Evolutionary conservation across 2,329 filamentous ascomycete genomes (phyloP), one percentile per base, ranked within the genome.

Genomic region (Fusarium nurragi): DNA sequence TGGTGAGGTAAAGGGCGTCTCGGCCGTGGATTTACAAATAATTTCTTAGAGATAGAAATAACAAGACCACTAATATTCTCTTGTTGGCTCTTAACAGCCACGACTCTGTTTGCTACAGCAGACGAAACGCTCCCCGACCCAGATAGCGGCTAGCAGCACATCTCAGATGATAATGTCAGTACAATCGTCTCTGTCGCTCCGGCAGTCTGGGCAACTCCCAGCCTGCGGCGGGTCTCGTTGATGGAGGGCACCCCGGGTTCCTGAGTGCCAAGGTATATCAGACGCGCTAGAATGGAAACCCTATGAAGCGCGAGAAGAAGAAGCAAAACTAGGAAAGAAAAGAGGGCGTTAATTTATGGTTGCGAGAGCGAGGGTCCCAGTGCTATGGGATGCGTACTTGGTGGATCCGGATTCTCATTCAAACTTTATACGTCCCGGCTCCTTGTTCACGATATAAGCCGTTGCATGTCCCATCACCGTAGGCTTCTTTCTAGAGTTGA

Each of bases 361-460:
- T 30, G 13, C 26, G 26, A 30, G 26, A 30, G 13, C 12, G 13
- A 30, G 26, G 13, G 26, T 30, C 26, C 6, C n/a, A n/a, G n/a
- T n/a, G n/a, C n/a, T n/a, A n/a, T n/a, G n/a, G n/a, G n/a, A n/a
- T n/a, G n/a, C n/a, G n/a, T n/a, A n/a, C n/a, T n/a, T n/a, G 54
- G 63, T 60, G 63, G 54, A 47, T 50, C 6, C 13, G 5, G 12
- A 14, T 48, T 58, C 52, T 22, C 36, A 25, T 21, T 22, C 36
- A 12, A 19, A n/a, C 36, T 59, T 40, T 21, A 52, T 40, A 52
- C 34, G 34, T 57, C 55, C 64, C 21, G 21, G 54, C 37, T 30
- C 55, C 38, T 41, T 37, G 32, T 39, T 37, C 40, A 10, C 47
- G 52, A 64, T 68, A 68, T 70, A 71, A 68, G 40, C 34, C 51